Percentiles rank a stretch among this genome's conserved stretches.
These are phyloP conservation scores for Xylaria curta DNA, from an alignment of 495 filamentous ascomycete genomes.

Conservation along the genomic window DNA sequence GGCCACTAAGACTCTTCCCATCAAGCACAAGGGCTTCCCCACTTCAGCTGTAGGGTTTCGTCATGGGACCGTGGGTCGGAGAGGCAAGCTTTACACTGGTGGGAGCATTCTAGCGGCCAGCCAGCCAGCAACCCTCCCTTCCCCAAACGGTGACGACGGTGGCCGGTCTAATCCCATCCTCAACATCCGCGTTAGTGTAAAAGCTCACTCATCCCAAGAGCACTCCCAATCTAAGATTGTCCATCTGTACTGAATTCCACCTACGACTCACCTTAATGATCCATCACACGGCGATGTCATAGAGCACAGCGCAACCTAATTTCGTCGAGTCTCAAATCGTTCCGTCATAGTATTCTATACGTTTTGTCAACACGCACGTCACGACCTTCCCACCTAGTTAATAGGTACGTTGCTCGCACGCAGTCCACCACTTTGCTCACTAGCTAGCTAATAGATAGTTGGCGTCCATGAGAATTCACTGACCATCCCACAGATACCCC, in stretches of 20 bases:
- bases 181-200: neutral
- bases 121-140: neutral
- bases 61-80: conserved; percentile 17
- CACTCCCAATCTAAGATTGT: neutral
- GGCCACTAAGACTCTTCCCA: neutral
- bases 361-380: neutral
- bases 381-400: neutral
- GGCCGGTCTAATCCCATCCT: neutral
- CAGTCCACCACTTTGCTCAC: neutral
- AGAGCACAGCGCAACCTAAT: neutral
- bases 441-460: neutral
- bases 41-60: conserved; percentile 26
- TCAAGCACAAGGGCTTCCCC: neutral
- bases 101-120: conserved; percentile 2
- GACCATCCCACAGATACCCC: conserved; percentile 6
- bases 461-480: neutral
- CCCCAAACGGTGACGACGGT: conserved; percentile 19
- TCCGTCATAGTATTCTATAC: neutral
- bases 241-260: neutral
- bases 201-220: conserved; percentile 3
- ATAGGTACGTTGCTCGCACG: neutral
- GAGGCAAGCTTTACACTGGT: neutral
- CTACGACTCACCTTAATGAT: neutral
- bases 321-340: neutral
- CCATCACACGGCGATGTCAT: neutral